These are phyloP conservation scores for Malbranchea zuffiana DNA, from an alignment of 2,329 filamentous ascomycete genomes.

Conservation along the genomic window DNA sequence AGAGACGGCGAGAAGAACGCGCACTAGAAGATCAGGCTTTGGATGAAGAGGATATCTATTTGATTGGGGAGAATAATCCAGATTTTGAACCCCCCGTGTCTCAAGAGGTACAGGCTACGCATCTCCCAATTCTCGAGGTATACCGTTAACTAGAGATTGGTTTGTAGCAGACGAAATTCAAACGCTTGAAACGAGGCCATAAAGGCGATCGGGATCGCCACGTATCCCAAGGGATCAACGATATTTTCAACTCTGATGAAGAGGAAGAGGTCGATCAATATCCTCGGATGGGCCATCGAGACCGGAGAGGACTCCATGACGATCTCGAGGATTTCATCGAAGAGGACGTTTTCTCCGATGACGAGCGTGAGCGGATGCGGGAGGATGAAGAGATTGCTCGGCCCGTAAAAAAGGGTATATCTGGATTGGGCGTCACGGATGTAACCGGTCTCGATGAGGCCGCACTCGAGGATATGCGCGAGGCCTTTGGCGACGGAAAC, in stretches of 20 bases:
- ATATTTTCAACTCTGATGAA: conserved; percentile 94
- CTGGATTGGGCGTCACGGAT: conserved; percentile 60
- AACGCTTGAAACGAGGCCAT: conserved; percentile 86
- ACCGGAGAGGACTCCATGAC: conserved; percentile 54
- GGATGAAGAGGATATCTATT: conserved; percentile 89
- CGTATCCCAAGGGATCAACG: conserved; percentile 63
- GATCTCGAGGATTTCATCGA: conserved; percentile 96
- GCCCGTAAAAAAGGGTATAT: conserved; percentile 58
- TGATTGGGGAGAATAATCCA: conserved; percentile 75
- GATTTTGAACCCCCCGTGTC: conserved; percentile 57
- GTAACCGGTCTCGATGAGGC: conserved; percentile 81
- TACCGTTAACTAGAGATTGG: not conserved
- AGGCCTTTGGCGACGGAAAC: conserved; percentile 88
- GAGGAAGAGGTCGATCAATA: conserved; percentile 54
- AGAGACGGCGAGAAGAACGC: conserved; percentile 64
- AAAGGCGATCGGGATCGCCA: conserved; percentile 53
- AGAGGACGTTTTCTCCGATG: conserved; percentile 83
- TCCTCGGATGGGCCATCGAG: conserved; percentile 29
- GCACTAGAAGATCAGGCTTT: conserved; percentile 74
- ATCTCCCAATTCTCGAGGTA: not conserved
- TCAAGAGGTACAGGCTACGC: conserved; percentile 49
- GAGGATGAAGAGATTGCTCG: conserved; percentile 85
- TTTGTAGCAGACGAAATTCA: conserved; percentile 60
- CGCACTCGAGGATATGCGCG: conserved; percentile 88
- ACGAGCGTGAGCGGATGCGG: conserved; percentile 61